Base-by-base conservation (phyloP, 768 basidiomycete species). In the Leccinum arenicola region DNA sequence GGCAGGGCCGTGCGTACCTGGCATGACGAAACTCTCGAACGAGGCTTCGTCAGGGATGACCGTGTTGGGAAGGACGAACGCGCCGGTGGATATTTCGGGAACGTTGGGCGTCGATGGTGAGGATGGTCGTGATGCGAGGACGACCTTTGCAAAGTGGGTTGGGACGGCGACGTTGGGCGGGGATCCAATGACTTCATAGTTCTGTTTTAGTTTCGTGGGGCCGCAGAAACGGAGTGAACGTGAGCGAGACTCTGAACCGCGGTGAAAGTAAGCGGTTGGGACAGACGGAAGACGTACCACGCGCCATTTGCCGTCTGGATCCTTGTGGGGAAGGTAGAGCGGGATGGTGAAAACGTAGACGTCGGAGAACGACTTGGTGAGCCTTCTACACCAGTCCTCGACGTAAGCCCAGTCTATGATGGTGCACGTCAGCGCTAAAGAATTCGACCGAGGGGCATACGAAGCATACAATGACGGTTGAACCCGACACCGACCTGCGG, bases 281-380 rank as follows among this genome's bases (percentile, higher is more conserved):
- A 35, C 12, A 35, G 6, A 14, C 1, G 35, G 54, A 17, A 45
- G 3, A 84, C 92, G 74, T 67, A 97, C 95, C 64, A 98, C 90
- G 57, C 93, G 86, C 89, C 90, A 98, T 76, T 96, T 98, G 10
- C 95, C 95, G 68, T 98, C 96, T 3, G 84, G 67, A 4, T 93
- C 89, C 52, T 84, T 82, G 52, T 83, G 85, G 1, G 97, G 97
- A 3, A 98, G 84, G 75, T 98, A 99, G n/a, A 99, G 78, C 0
- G 97, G 97, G 17, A 99, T 82, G 3, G 97, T 99, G 76, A 99
- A 99, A 50, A 98, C 87, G 74, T 95, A 99, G 52, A 99, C 97
- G 68, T 99, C 95, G 45, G 90, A 76, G 72, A 97, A 99, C 29
- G 79, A 82, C n/a, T 77, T 81, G 0, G 96, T 98, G 52, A 98